A percentile compares a stretch with the other conserved stretches of the same genome.
phyloP scores from a whole-genome alignment of 768 basidiomycete species.

The Lactarius hengduanensis region DNA sequence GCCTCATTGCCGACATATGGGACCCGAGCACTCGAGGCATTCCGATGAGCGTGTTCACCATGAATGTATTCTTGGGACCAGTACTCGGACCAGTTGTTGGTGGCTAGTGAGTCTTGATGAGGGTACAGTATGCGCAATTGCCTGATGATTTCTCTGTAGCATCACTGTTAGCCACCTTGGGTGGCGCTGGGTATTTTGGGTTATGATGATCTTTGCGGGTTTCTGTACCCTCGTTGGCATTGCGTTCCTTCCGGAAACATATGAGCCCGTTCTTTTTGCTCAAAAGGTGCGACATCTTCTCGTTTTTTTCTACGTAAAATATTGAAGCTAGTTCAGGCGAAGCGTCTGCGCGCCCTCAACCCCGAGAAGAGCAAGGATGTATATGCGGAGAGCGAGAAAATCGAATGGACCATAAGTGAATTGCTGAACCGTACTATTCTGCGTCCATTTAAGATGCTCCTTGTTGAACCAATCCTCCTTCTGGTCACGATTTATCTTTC shows the following conservation, averaged over 20 bases:
- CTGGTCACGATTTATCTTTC: slow-evolving; percentile 24
- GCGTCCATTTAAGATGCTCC: slow-evolving; percentile 37
- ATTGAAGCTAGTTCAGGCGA: slow-evolving; percentile 7
- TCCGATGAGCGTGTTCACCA: slow-evolving; percentile 27
- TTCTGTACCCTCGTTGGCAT: slow-evolving; percentile 18
- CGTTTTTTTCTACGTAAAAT: too few species aligned
- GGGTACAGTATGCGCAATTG: too few species aligned
- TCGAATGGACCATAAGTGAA: background rate
- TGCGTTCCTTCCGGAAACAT: slow-evolving; percentile 31
- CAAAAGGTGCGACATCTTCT: slow-evolving; percentile 13
- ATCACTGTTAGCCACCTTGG: slow-evolving; percentile 16
- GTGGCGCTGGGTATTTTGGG: slow-evolving; percentile 34
- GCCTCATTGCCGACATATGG: slow-evolving; percentile 32
- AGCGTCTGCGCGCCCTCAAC: background rate
- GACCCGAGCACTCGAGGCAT: slow-evolving; percentile 27
- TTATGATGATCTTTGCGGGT: slow-evolving; percentile 31
- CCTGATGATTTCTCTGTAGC: background rate
- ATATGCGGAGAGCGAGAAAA: slow-evolving; percentile 11
- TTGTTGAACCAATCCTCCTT: slow-evolving; percentile 32
- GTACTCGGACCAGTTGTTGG: slow-evolving; percentile 31
- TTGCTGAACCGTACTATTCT: slow-evolving; percentile 34
- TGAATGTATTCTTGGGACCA: slow-evolving; percentile 30
- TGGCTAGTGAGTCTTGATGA: slow-evolving; percentile 18
- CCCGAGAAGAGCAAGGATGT: background rate
- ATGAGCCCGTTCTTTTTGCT: slow-evolving; percentile 23